Conservation (phyloP, 768 basidiomycete genomes). For the Kwoniella sp. region DNA sequence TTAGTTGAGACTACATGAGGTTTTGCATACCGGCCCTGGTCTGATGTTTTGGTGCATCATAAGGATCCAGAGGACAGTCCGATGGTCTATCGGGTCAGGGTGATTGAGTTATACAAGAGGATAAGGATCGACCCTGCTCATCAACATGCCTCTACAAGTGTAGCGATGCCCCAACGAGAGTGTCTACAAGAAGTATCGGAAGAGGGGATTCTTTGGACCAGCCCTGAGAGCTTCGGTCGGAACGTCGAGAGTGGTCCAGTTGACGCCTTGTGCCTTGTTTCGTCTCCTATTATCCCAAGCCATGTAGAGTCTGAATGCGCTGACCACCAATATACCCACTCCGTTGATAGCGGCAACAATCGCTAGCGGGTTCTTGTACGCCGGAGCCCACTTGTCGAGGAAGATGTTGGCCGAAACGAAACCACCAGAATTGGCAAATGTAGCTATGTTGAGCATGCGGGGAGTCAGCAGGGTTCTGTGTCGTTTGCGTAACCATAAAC, state of each 20-base stretch:
- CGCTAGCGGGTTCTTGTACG: constrained; percentile 23
- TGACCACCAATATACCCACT: constrained; percentile 20
- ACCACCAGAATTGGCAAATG: constrained; percentile 35
- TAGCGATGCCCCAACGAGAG: too few relatives aligned
- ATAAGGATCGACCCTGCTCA: too few relatives aligned
- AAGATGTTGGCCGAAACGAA: constrained; percentile 42
- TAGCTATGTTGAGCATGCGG: constrained; percentile 3
- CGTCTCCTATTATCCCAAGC: constrained; percentile 25
- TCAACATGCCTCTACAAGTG: too few relatives aligned
- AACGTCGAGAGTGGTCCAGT: constrained; percentile 39
- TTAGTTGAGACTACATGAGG: too few relatives aligned
- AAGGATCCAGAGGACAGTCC: too few relatives aligned
- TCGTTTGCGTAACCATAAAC: not conserved
- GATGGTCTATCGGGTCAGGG: too few relatives aligned
- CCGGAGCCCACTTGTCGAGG: constrained; percentile 29
- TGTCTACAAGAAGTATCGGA: constrained; percentile 33
- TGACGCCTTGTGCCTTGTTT: constrained; percentile 44
- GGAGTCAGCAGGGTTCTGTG: constrained; percentile 1
- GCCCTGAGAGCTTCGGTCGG: constrained; percentile 34
- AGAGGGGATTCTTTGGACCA: constrained; percentile 33
- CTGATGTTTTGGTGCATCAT: too few relatives aligned
- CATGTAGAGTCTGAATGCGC: constrained; percentile 28
- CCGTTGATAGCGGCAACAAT: constrained; percentile 31
- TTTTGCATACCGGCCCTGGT: too few relatives aligned
- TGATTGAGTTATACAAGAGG: too few relatives aligned